Evolutionary conservation across 768 basidiomycete genomes (phyloP).

Genomic region (Lactarius hatsudake): DNA sequence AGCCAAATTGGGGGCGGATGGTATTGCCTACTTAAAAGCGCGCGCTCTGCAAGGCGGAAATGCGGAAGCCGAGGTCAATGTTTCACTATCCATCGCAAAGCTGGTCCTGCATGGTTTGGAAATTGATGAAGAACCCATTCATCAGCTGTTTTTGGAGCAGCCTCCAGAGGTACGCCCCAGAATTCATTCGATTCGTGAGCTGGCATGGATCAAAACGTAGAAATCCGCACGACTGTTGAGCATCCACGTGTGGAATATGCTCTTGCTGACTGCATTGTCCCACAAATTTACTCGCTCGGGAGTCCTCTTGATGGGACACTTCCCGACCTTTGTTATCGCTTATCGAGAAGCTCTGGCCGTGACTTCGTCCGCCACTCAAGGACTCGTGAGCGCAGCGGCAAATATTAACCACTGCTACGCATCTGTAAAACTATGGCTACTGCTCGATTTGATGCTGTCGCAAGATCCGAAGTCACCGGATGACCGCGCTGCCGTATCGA

Average conservation of each 20-base stretch:
- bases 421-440: slow-evolving; percentile 68
- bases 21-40: slow-evolving; percentile 30
- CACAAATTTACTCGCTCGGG: slow-evolving; percentile 37
- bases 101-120: slow-evolving; percentile 47
- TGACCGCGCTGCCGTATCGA: slow-evolving; percentile 11
- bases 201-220: slow-evolving; percentile 1
- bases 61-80: slow-evolving; percentile 50
- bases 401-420: slow-evolving; percentile 67
- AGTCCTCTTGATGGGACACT: slow-evolving; percentile 47
- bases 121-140: slow-evolving; percentile 43
- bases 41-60: slow-evolving; percentile 35
- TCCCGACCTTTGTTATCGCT: slow-evolving; percentile 47
- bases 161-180: slow-evolving; percentile 10
- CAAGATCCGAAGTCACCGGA: slow-evolving; percentile 13
- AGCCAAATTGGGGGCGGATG: slow-evolving; percentile 20
- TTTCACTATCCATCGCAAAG: slow-evolving; percentile 50
- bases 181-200: background rate
- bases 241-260: slow-evolving; percentile 64
- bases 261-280: slow-evolving; percentile 53
- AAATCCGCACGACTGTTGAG: slow-evolving; percentile 31
- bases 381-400: slow-evolving; percentile 44
- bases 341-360: slow-evolving; percentile 42
- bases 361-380: slow-evolving; percentile 33
- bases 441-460: slow-evolving; percentile 46
- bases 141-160: slow-evolving; percentile 39